These are phyloP conservation scores for Aquilaria sinensis DNA, from an alignment of 345 rosid species.

Conservation along the genomic window DNA sequence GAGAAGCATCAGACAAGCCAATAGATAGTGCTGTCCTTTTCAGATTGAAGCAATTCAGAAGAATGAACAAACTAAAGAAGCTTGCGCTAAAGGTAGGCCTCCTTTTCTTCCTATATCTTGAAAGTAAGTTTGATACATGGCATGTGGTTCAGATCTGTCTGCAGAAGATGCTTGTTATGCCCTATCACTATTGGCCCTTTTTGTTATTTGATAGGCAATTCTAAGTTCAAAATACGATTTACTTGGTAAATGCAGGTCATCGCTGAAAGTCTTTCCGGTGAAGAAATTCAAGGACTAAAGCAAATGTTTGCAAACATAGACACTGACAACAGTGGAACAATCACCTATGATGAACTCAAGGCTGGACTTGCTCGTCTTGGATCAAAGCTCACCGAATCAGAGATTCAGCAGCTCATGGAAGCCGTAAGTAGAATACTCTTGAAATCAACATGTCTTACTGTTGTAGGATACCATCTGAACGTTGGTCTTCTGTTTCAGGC, in stretches of 20 bases:
- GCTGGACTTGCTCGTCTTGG: slow-evolving; percentile 73
- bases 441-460: not conserved
- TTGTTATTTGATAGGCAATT: not conserved
- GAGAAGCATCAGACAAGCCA: slow-evolving; percentile 83
- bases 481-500: slow-evolving; percentile 36
- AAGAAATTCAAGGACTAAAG: slow-evolving; percentile 78
- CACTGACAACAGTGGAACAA: slow-evolving; percentile 79
- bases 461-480: not conserved
- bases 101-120: not conserved
- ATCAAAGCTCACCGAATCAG: slow-evolving; percentile 69
- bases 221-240: not conserved
- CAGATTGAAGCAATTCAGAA: slow-evolving; percentile 93
- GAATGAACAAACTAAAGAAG: slow-evolving; percentile 92
- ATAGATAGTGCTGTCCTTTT: slow-evolving; percentile 85
- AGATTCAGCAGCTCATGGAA: slow-evolving; percentile 88
- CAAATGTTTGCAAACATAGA: slow-evolving; percentile 73
- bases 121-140: not conserved
- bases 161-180: not conserved
- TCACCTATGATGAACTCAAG: slow-evolving; percentile 79
- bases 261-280: slow-evolving; percentile 70
- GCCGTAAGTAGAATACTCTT: slow-evolving; percentile 43
- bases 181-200: not conserved
- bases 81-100: slow-evolving; percentile 77
- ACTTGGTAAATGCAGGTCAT: slow-evolving; percentile 47
- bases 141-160: not conserved